Base-by-base conservation (phyloP, 1,139 yeast species). In the Candida sp. region DNA sequence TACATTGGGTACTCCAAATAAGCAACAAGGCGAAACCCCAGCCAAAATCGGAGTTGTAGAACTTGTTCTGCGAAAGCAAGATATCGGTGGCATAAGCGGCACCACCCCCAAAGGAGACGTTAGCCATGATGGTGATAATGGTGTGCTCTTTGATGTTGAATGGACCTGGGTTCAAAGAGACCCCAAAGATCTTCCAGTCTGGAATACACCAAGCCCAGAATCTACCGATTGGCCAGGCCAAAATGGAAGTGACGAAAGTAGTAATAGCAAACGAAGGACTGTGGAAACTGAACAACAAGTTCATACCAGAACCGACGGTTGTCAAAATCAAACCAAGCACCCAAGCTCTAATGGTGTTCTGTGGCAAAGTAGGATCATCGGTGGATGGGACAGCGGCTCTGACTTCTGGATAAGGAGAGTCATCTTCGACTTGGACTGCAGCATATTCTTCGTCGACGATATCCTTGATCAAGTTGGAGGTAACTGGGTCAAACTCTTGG, bases 351-450 rank as follows among this genome's bases (percentile, higher is more conserved):
- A 84, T 60, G 27, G 90, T 85, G 59, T 80, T 82, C 60, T 84
- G 88, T 1, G 85, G 86, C 33, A 83, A 59, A 1, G 70, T 54
- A 2, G 77, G 73, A 62, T 85, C 86, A 62, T 85, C 90, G 27
- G 74, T 69, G 35, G 85, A 78, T 2, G 89, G 88, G 38, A 86
- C 89, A 4, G 89, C 78, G 5, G 89, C 88, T 61, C 90, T 76
- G 40, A 86, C 91, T 63, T 86, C 90, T 0, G 89, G 84, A 62
- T 83, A 84, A 7, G 88, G 86, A 23, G 87, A 83, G 61, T 85
- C 86, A 59, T 82, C 78, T 60, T 74, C 79, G 31, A 74, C 77
- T 12, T 58, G 58, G 39, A 73, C 60, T 53, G 74, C 77, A 46
- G 84, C 75, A 60, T 77, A 77, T 17, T 73, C 80, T 56, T 77